Evolutionary conservation across 2,329 filamentous ascomycete genomes (phyloP).

Genomic region (Oidium heveae): DNA sequence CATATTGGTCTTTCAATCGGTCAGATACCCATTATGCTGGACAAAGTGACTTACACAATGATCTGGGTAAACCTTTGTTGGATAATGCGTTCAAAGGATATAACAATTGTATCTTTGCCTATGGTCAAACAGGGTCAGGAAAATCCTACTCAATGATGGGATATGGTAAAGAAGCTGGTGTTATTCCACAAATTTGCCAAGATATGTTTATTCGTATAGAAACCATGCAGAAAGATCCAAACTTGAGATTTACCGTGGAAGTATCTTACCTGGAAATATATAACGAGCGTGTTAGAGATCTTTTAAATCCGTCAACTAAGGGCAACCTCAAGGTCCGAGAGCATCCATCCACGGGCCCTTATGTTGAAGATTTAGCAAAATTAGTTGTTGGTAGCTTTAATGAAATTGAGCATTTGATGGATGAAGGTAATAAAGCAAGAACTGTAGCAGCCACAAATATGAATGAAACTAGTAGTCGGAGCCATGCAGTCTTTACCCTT

Average conservation of each 20-base stretch:
- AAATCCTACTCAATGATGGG: conserved; percentile 99
- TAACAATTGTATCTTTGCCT: conserved; percentile 99
- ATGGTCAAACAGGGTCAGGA: conserved; percentile 92
- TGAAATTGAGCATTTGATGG: conserved; percentile 95
- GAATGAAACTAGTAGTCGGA: conserved; percentile 98
- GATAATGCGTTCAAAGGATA: conserved; percentile 98
- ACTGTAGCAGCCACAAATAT: conserved; percentile 98
- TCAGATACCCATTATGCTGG: conserved; percentile 62
- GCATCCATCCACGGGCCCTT: conserved; percentile 89
- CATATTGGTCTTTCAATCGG: conserved; percentile 93
- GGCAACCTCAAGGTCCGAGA: conserved; percentile 93
- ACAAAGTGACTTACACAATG: conserved; percentile 69
- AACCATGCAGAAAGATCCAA: conserved; percentile 42
- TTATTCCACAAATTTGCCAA: conserved; percentile 91
- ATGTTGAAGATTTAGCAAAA: conserved; percentile 94
- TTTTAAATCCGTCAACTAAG: conserved; percentile 86
- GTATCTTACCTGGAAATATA: conserved; percentile 98
- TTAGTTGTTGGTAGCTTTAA: conserved; percentile 77
- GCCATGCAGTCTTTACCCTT: conserved; percentile 91
- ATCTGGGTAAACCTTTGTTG: conserved; percentile 68
- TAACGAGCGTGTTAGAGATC: conserved; percentile 87
- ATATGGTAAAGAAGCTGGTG: conserved; percentile 82
- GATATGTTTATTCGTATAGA: conserved; percentile 86
- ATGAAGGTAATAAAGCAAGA: conserved; percentile 94
- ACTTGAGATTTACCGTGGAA: conserved; percentile 73